phyloP scores from a whole-genome alignment of 2,329 filamentous ascomycete species.

The Diaporthe capsici region DNA sequence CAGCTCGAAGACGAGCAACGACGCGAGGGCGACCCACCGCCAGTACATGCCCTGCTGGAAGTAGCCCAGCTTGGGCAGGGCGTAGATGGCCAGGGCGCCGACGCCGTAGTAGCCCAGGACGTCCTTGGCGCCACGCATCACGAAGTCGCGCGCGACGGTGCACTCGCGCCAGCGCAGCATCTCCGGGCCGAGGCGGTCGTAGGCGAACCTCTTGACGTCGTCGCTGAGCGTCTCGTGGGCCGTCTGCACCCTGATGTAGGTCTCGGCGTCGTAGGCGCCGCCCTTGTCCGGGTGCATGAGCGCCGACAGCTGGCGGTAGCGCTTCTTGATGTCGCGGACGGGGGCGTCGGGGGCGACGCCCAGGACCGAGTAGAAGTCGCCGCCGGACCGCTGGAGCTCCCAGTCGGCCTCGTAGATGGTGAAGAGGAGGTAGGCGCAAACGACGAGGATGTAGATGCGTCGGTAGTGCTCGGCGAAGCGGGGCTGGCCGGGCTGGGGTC shows the following conservation, averaged over 20 bases:
- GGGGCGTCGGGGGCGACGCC: constrained; percentile 77
- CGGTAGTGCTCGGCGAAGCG: constrained; percentile 82
- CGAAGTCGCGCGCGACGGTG: constrained; percentile 79
- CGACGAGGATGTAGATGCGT: constrained; percentile 85
- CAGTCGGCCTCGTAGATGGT: constrained; percentile 94
- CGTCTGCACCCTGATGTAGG: constrained; percentile 87
- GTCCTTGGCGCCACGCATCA: constrained; percentile 73
- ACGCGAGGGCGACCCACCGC: constrained; percentile 71
- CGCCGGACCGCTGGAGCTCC: constrained; percentile 74
- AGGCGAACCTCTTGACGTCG: constrained; percentile 84
- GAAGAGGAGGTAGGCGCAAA: constrained; percentile 88
- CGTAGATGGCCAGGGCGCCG: constrained; percentile 70
- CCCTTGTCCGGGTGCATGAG: constrained; percentile 88
- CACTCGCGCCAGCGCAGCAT: constrained; percentile 77
- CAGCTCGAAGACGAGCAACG: constrained; percentile 70
- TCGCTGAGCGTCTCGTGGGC: constrained; percentile 88
- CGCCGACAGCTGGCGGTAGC: constrained; percentile 83
- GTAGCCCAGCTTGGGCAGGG: constrained; percentile 75
- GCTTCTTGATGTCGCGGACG: constrained; percentile 84
- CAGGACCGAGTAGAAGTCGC: constrained; percentile 86
- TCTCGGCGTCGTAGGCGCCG: constrained; percentile 52
- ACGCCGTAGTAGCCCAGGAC: constrained; percentile 73
- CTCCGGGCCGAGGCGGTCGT: constrained; percentile 88
- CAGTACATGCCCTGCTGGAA: constrained; percentile 77
- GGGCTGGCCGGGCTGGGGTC: constrained; percentile 78